Conservation (phyloP, 768 basidiomycete genomes). For the Leucocoprinus sp. region DNA sequence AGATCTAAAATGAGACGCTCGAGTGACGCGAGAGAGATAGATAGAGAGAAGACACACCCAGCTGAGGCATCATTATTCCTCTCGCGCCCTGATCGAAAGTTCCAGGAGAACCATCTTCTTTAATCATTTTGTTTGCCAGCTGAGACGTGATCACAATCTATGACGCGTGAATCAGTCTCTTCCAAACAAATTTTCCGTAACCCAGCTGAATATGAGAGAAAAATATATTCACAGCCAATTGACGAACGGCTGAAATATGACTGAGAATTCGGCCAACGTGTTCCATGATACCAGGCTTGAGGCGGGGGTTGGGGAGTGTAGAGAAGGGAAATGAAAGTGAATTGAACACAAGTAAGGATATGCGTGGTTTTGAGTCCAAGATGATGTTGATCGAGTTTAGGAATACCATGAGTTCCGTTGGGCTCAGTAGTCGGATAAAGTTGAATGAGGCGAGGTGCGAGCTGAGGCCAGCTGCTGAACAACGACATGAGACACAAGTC, state of each 20-base stretch:
- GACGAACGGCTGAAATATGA: conserved; percentile 36
- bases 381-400: conserved; percentile 43
- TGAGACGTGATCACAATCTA: conserved; percentile 54
- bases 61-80: conserved; percentile 58
- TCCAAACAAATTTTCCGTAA: too few relatives aligned
- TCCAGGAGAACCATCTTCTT: conserved; percentile 54
- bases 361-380: conserved; percentile 37
- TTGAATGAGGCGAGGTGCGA: conserved; percentile 21
- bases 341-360: conserved; percentile 56
- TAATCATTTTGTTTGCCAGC: conserved; percentile 59
- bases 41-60: conserved; percentile 33
- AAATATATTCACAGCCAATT: conserved; percentile 36
- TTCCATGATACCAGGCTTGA: conserved; percentile 37
- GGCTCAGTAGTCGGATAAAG: conserved; percentile 34
- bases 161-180: conserved; percentile 6
- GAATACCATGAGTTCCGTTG: conserved; percentile 52
- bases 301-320: conserved; percentile 27
- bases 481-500: conserved; percentile 14
- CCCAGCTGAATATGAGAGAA: neutral
- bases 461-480: conserved; percentile 1
- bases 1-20: neutral
- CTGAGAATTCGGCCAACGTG: conserved; percentile 46
- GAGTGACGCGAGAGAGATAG: neutral
- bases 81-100: conserved; percentile 56
- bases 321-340: conserved; percentile 67